These are phyloP conservation scores for Colletotrichum abscissum DNA, from an alignment of 2,329 filamentous ascomycete species.

Conservation along the genomic window DNA sequence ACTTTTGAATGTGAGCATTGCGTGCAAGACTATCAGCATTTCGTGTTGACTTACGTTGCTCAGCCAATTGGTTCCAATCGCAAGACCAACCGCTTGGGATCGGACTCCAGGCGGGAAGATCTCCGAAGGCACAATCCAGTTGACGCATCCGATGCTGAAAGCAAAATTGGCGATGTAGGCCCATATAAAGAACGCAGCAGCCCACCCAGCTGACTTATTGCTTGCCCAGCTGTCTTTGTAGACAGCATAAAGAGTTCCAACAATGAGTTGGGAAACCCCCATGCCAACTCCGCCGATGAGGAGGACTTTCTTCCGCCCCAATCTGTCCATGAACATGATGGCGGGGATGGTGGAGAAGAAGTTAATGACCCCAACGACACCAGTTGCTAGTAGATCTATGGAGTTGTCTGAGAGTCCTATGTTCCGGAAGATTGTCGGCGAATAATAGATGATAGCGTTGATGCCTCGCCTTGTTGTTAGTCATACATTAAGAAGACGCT, in stretches of 20 bases:
- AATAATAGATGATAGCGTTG: slow-evolving; percentile 56
- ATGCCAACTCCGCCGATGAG: slow-evolving; percentile 26
- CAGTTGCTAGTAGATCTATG: slow-evolving; percentile 63
- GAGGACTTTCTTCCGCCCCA: slow-evolving; percentile 58
- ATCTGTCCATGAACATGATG: slow-evolving; percentile 53
- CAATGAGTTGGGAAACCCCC: slow-evolving; percentile 62
- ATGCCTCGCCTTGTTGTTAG: slow-evolving; percentile 27
- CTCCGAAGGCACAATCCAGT: slow-evolving; percentile 68
- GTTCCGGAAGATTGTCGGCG: slow-evolving; percentile 56
- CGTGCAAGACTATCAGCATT: slow-evolving; percentile 66
- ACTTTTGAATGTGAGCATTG: slow-evolving; percentile 63
- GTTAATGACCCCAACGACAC: slow-evolving; percentile 68
- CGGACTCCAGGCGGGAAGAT: slow-evolving; percentile 54
- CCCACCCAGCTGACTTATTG: slow-evolving; percentile 66
- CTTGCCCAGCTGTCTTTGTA: slow-evolving; percentile 57
- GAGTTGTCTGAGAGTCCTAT: slow-evolving; percentile 56
- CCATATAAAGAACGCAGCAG: slow-evolving; percentile 67
- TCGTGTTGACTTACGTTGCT: slow-evolving; percentile 42
- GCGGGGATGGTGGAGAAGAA: slow-evolving; percentile 55
- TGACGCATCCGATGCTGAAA: slow-evolving; percentile 54
- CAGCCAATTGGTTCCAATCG: slow-evolving; percentile 20
- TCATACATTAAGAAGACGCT: too few species aligned
- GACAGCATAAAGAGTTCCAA: slow-evolving; percentile 63
- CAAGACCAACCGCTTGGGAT: slow-evolving; percentile 17
- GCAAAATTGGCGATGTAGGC: slow-evolving; percentile 60